These are phyloP conservation scores for Linum tenue DNA, from an alignment of 345 rosid species.

Conservation along the genomic window DNA sequence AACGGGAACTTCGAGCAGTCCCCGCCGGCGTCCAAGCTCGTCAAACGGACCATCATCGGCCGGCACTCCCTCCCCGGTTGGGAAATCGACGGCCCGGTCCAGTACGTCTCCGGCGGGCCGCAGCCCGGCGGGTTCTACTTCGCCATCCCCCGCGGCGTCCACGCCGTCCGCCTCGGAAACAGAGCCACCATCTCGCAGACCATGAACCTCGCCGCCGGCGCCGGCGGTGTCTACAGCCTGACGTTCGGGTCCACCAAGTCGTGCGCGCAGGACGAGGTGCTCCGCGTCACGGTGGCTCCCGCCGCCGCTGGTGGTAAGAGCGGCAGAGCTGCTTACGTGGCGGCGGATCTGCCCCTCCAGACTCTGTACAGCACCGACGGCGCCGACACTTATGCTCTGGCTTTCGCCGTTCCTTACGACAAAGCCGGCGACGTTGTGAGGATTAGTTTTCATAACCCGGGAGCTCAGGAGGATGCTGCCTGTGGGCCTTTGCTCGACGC, in stretches of 20 bases:
- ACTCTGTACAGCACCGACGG: neutral
- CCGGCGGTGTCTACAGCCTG: conserved; percentile 64
- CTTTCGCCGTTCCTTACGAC: neutral
- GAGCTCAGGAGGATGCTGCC: conserved; percentile 58
- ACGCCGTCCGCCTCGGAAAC: conserved; percentile 90
- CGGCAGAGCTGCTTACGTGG: conserved; percentile 70
- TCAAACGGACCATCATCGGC: conserved; percentile 54
- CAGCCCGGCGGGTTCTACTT: conserved; percentile 92
- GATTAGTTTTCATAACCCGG: conserved; percentile 65
- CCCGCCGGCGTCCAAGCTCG: conserved; percentile 50
- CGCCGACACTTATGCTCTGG: conserved; percentile 1
- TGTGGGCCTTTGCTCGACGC: conserved; percentile 82
- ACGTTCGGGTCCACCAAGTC: conserved; percentile 93
- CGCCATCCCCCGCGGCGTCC: conserved; percentile 76
- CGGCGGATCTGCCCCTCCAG: neutral
- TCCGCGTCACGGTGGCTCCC: conserved; percentile 63
- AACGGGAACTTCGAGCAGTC: conserved; percentile 86
- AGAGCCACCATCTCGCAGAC: conserved; percentile 88
- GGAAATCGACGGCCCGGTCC: conserved; percentile 71
- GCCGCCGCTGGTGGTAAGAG: conserved; percentile 63
- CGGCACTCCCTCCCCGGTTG: conserved; percentile 64
- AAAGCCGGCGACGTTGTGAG: conserved; percentile 14
- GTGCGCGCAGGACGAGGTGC: conserved; percentile 88
- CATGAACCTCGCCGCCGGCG: conserved; percentile 46
- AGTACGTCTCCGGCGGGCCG: conserved; percentile 89